Conservation (phyloP, 495 filamentous ascomycete species). For the Talaromyces nanjingensis region DNA sequence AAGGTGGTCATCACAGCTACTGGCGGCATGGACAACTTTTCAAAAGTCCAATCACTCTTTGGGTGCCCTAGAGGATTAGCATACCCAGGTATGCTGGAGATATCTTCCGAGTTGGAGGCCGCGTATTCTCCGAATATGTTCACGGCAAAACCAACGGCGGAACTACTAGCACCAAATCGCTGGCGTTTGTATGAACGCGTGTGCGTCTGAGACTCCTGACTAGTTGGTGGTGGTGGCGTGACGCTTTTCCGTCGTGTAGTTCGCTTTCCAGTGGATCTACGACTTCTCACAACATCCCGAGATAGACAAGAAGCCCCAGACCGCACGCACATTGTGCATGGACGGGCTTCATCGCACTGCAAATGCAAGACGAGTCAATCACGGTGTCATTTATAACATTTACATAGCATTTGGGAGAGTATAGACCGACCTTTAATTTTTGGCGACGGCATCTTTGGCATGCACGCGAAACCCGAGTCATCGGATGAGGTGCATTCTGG, state of each 20-base stretch:
- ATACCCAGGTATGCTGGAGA: not conserved
- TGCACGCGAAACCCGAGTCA: not conserved
- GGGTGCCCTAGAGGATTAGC: not conserved
- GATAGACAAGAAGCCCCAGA: not conserved
- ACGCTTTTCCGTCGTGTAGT: not conserved
- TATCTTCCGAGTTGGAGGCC: slow-evolving; percentile 3
- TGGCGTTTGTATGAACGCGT: not conserved
- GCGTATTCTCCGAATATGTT: slow-evolving; percentile 4
- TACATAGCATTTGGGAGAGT: not conserved
- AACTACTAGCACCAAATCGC: slow-evolving; percentile 1
- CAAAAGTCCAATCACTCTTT: not conserved
- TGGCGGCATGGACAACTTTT: not conserved
- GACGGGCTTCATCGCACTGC: slow-evolving; percentile 5
- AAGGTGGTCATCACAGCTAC: not conserved
- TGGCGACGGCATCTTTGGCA: slow-evolving; percentile 2
- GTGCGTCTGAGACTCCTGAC: not conserved
- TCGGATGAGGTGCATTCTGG: not conserved
- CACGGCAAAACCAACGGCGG: not conserved
- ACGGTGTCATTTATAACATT: not conserved
- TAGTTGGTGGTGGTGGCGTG: not conserved
- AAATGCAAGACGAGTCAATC: not conserved
- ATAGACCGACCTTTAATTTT: not conserved
- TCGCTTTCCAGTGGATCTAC: not conserved
- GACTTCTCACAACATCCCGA: not conserved
- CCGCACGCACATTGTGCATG: slow-evolving; percentile 4